phyloP scores from a whole-genome alignment of 305 asterid species.

The Plantago coronopus region DNA sequence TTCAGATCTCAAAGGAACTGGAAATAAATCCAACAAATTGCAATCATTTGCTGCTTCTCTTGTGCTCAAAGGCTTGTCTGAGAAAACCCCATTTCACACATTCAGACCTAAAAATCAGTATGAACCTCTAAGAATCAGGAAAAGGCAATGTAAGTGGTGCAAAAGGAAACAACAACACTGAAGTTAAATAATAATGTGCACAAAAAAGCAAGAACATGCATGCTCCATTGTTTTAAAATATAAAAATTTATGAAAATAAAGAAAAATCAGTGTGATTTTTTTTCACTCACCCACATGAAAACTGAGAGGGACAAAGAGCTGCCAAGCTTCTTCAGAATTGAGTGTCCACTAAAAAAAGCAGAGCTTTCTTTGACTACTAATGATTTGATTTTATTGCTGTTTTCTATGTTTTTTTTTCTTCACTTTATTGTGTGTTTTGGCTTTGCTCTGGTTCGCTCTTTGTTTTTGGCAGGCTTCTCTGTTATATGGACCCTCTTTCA shows the following conservation, averaged over 20 bases:
- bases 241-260: conserved; percentile 34
- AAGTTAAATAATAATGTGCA: conserved; percentile 9
- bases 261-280: conserved; percentile 4
- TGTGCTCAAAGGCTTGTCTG: conserved; percentile 49
- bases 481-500: conserved; percentile 42
- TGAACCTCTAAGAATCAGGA: conserved; percentile 31
- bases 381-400: conserved; percentile 26
- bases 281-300: too few relatives aligned
- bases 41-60: conserved; percentile 58
- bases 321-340: conserved; percentile 30
- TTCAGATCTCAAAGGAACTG: conserved; percentile 62
- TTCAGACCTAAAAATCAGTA: conserved; percentile 15
- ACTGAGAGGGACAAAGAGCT: conserved; percentile 46
- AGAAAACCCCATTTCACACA: conserved; percentile 35
- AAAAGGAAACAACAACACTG: background rate
- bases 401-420: conserved; percentile 19
- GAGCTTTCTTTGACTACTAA: conserved; percentile 48
- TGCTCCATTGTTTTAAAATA: background rate
- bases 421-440: too few relatives aligned
- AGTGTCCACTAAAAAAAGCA: conserved; percentile 42
- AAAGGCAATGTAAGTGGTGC: background rate
- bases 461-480: conserved; percentile 8
- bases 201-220: conserved; percentile 33
- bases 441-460: conserved; percentile 2
- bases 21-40: conserved; percentile 42